Evolutionary conservation across 306 rosid genomes (phyloP), one percentile per base, ranked within the genome.

Genomic region (Luffa acutangula): DNA sequence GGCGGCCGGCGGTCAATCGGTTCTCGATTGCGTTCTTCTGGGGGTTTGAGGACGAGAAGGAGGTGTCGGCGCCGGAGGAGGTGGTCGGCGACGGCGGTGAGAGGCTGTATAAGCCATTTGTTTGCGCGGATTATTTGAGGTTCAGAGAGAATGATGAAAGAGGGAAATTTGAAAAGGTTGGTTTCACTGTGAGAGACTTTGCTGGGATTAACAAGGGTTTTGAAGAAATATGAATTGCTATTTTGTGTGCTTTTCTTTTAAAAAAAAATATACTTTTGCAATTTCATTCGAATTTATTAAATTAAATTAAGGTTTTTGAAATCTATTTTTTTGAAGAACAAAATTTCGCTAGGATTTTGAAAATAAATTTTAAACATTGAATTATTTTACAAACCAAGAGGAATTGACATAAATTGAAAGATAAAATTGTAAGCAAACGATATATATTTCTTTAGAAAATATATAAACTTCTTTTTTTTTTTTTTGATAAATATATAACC

Each of bases 21-120:
- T 93, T 91, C 76, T 95, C 99, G 9, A 21, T 95, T 14, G 97
- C 99, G 21, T 93, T 91, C 86, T 95, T 95, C 73, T 95, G 97
- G 97, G 90, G 97, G 69, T 95, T 93, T 85, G 93, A 89, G 82
- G 92, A 90, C 81, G 89, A 89, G 71, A 95, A 93, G 65, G 83
- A 86, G 69, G 81, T 95, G 0, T 6, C 75, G 75, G 92, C 93
- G 81, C 99, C 97, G 17, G 78, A 91, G 65, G 94, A 89, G 74
- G 90, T 93, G 73, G 90, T 93, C 51, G 93, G 96, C 10, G 90
- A 90, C 39, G 97, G 81, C 17, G 81, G 86, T 11, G 76, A 64
- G 84, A 88, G 92, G 82, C 1, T 83, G 21, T 95, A 91, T 75
- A 67, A 74, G 34, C 86, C 97, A 1, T 95, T 95, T 87, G 83